Percentiles rank a stretch among this genome's conserved stretches.
Conservation (phyloP, 176 grass and related monocot genomes). For the Avena atlantica region DNA sequence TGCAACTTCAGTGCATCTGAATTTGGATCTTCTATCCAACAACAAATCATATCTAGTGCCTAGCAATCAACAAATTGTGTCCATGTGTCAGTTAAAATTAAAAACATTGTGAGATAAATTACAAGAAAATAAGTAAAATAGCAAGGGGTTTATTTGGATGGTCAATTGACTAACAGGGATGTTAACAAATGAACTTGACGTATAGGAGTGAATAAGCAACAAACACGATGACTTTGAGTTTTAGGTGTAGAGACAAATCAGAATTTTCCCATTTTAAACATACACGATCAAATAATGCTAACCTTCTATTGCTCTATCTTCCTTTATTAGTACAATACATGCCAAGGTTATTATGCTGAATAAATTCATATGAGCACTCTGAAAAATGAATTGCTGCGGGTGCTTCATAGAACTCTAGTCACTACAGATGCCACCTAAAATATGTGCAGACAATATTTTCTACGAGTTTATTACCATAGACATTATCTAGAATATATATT, state of each 20-base stretch:
- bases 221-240: neutral
- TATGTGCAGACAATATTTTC: neutral
- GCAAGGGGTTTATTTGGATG: neutral
- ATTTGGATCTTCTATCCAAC: constrained; percentile 83
- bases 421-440: neutral
- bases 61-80: constrained; percentile 7
- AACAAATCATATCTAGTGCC: constrained; percentile 84
- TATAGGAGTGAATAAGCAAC: neutral
- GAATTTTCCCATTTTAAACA: neutral
- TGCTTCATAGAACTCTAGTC: neutral
- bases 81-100: neutral
- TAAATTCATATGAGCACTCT: neutral
- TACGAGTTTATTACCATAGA: neutral
- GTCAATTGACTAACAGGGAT: neutral
- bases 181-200: neutral
- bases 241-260: neutral
- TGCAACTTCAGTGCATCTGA: constrained; percentile 78
- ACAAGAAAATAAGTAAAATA: neutral
- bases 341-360: neutral
- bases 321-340: neutral
- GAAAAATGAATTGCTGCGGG: neutral
- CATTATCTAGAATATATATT: neutral
- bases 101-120: neutral
- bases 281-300: neutral
- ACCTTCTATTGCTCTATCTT: neutral